Percentiles rank a stretch among this genome's conserved stretches.
phyloP scores from a whole-genome alignment of 1,139 yeast genomes.

The Protomyces inundatus region DNA sequence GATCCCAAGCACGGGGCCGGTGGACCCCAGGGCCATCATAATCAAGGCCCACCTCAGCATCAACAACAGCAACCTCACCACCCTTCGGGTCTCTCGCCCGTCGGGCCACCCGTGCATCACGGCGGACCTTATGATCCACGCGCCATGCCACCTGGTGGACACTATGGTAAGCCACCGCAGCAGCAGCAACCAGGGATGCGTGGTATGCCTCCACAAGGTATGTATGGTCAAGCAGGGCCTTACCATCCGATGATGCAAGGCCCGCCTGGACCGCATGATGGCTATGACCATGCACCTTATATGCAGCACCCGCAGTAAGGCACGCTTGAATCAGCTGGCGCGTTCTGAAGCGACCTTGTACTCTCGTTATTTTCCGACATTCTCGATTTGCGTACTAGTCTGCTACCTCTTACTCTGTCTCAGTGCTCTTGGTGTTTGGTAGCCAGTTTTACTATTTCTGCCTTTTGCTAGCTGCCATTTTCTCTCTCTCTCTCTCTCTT shows the following conservation, averaged over 20 bases:
- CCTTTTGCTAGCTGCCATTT: background rate
- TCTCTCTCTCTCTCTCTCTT: background rate
- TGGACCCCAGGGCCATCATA: constrained; percentile 29
- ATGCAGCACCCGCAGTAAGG: background rate
- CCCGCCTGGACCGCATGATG: background rate
- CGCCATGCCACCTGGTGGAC: constrained; percentile 18
- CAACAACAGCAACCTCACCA: constrained; percentile 17
- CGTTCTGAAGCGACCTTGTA: no score
- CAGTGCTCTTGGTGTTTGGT: background rate
- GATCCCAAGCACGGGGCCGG: constrained; percentile 24
- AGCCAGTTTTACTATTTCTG: background rate
- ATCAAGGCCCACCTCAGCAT: constrained; percentile 20
- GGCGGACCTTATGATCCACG: constrained; percentile 23
- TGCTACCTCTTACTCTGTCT: background rate
- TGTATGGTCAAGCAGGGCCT: constrained; percentile 8
- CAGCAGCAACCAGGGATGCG: background rate
- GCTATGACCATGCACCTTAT: background rate
- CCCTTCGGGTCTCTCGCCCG: background rate
- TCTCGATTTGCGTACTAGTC: background rate
- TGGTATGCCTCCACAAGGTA: constrained; percentile 24
- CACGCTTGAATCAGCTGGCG: no score
- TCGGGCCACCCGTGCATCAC: background rate
- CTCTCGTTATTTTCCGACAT: no score
- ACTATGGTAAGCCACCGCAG: constrained; percentile 9
- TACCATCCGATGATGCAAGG: constrained; percentile 19